These are phyloP conservation scores for Penicillium freii DNA, from an alignment of 2,329 filamentous ascomycete genomes.

Conservation along the genomic window DNA sequence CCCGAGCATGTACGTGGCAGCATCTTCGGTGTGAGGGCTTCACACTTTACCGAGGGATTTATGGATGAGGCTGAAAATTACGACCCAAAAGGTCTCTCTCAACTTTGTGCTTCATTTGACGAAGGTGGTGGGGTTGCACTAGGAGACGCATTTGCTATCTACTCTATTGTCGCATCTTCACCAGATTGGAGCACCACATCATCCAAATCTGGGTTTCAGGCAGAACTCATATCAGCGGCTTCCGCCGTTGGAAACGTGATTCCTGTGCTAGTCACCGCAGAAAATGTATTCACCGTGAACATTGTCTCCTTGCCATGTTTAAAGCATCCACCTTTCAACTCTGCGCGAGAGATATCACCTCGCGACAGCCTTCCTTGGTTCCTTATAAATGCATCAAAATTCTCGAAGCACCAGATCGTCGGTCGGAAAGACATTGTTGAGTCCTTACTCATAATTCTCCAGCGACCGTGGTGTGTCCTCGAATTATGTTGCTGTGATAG, in stretches of 20 bases:
- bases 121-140: constrained; percentile 8
- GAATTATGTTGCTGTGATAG: not conserved
- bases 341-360: not conserved
- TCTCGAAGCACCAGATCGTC: not conserved
- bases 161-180: constrained; percentile 9
- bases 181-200: not conserved
- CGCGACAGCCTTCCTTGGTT: not conserved
- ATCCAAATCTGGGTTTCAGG: not conserved
- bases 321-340: not conserved
- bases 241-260: not conserved
- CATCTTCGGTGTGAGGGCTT: not conserved
- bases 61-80: not conserved
- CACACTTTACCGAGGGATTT: not conserved
- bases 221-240: not conserved
- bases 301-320: not conserved
- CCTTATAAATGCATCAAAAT: not conserved
- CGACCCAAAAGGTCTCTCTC: not conserved
- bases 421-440: not conserved
- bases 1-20: not conserved
- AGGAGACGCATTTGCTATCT: constrained; percentile 8
- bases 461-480: constrained; percentile 1
- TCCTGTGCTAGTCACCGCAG: not conserved
- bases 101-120: constrained; percentile 7
- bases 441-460: not conserved
- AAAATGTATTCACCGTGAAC: not conserved